These are phyloP conservation scores for Cytospora piceicola DNA, from an alignment of 2,329 filamentous ascomycete species.

Conservation along the genomic window DNA sequence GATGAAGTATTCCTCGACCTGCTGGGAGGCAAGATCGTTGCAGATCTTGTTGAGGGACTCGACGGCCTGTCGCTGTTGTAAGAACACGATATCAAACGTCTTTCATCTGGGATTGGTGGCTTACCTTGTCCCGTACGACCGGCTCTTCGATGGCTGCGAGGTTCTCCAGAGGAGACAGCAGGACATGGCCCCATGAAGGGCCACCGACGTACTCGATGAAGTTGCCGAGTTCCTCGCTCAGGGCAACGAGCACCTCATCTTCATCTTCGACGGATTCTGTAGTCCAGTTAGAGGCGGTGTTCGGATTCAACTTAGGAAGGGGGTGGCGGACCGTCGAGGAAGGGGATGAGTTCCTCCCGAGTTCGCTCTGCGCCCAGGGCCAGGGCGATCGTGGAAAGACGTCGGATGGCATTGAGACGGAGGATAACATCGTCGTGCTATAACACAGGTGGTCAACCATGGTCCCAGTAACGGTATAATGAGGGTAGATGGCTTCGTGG, in stretches of 20 bases:
- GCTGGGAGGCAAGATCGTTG: conserved; percentile 83
- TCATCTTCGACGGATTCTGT: conserved; percentile 98
- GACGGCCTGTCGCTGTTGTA: conserved; percentile 70
- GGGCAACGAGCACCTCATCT: conserved; percentile 94
- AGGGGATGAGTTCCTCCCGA: conserved; percentile 97
- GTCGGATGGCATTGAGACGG: conserved; percentile 96
- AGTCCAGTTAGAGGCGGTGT: conserved; percentile 32
- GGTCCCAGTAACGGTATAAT: not conserved
- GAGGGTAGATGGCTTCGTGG: conserved; percentile 6
- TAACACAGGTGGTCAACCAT: conserved; percentile 15
- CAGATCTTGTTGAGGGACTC: conserved; percentile 99
- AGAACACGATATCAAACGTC: conserved; percentile 30
- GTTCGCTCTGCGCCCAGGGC: conserved; percentile 95
- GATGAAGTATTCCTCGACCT: conserved; percentile 97
- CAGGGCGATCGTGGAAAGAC: conserved; percentile 96
- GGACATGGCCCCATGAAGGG: conserved; percentile 89
- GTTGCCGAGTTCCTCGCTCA: conserved; percentile 94
- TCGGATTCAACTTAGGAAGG: conserved; percentile 26
- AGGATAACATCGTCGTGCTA: conserved; percentile 98
- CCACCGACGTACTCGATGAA: conserved; percentile 99
- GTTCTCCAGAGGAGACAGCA: conserved; percentile 96
- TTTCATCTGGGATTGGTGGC: conserved; percentile 31
- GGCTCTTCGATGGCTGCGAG: conserved; percentile 98
- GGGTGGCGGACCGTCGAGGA: conserved; percentile 83
- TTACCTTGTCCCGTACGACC: conserved; percentile 94